phyloP scores from a whole-genome alignment of 2,329 filamentous ascomycete genomes.

The Colletotrichum neosansevieriae region DNA sequence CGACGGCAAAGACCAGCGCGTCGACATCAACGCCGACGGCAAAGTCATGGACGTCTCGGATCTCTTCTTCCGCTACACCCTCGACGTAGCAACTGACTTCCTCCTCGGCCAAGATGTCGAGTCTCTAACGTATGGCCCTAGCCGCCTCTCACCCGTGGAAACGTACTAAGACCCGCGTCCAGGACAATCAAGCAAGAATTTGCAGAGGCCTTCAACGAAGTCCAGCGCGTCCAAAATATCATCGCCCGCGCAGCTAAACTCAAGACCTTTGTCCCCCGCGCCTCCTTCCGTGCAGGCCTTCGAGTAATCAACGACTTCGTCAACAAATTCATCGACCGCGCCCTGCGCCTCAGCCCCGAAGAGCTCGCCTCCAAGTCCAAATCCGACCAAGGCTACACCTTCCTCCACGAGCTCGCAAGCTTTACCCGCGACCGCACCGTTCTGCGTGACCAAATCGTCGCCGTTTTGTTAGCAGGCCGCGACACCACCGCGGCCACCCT shows the following conservation, averaged over 20 bases:
- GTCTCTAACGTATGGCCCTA: conserved; percentile 61
- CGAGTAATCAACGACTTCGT: conserved; percentile 81
- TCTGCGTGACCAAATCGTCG: conserved; percentile 86
- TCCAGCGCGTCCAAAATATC: conserved; percentile 79
- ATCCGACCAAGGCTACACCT: conserved; percentile 80
- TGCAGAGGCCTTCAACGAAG: conserved; percentile 83
- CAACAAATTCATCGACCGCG: conserved; percentile 80
- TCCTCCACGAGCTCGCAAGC: conserved; percentile 85
- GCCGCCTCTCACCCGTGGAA: neutral
- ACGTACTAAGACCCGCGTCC: neutral
- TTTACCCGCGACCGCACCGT: conserved; percentile 80
- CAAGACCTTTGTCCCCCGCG: conserved; percentile 71
- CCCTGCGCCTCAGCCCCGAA: conserved; percentile 74
- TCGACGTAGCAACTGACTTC: conserved; percentile 90
- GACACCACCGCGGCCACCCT: conserved; percentile 89
- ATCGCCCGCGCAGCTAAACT: conserved; percentile 75
- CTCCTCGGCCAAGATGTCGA: conserved; percentile 82
- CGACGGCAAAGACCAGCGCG: conserved; percentile 70
- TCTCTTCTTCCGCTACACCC: conserved; percentile 85
- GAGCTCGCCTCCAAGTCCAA: conserved; percentile 82
- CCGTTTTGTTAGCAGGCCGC: conserved; percentile 84
- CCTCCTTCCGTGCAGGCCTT: conserved; percentile 72
- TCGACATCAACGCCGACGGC: conserved; percentile 73
- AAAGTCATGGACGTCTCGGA: conserved; percentile 77
- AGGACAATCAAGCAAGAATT: conserved; percentile 74